Evolutionary conservation across 106 monocot genomes (phyloP), one percentile per base, ranked within the genome.

Genomic region (Amphibolis antarctica): DNA sequence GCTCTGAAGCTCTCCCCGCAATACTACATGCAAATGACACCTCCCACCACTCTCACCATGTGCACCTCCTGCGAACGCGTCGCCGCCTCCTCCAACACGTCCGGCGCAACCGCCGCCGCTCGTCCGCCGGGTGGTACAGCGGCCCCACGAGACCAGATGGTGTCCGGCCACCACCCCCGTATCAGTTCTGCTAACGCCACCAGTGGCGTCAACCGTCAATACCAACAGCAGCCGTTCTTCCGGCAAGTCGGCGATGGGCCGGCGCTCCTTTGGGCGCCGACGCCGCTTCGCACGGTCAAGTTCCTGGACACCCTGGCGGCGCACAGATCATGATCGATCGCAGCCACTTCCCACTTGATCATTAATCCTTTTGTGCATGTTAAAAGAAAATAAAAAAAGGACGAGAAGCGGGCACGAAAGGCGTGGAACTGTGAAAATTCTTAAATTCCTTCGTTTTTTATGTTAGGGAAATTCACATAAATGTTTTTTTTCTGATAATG

Each of bases 21-120:
- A 63, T 74, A 83, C 55, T 89, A 86, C 80, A 80, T 82, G 86
- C 89, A 86, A 67, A 86, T 86, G 86, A 82, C 85, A 13, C 94
- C 94, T 22, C 93, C 93, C 0, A 88, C 93, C 21, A 93, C 93
- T 46, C 88, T 93, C 74, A 93, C 88, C 62, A 93, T 93, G 88
- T 93, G 93, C 72, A 88, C 93, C 13, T 88, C 88, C 21, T 93
- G 93, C 68, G 93, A 93, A 74, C 78, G 85, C 46, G 76, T 93
- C 36, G 76, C 85, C 62, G 77, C 55, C 69, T 72, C 81, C 45
- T 18, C 46, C 54, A 0, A 58, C 56, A n/a, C n/a, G n/a, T 0
- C 62, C 53, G 15, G 26, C 46, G 23, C 48, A 12, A 17, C 53
- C 62, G 15, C 53, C 52, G 28, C 45, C 66, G 27, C 46, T 49